Conservation (phyloP, 2,329 filamentous ascomycete genomes). For the Fusarium oligoseptatum region DNA sequence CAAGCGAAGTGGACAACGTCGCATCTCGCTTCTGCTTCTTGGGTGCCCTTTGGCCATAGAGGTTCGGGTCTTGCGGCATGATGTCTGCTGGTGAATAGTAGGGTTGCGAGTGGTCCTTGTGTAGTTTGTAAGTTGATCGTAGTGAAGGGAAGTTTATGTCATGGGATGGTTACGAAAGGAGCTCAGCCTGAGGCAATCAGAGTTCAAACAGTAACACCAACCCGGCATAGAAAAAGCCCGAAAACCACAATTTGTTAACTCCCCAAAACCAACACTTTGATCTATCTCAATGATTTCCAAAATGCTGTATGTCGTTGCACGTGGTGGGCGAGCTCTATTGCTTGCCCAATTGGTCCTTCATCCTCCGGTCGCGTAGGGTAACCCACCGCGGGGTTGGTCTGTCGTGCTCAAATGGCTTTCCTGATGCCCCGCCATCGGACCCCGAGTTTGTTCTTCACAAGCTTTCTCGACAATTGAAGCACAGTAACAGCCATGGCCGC, state of each 20-base stretch:
- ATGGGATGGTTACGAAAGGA: background rate
- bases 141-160: slow-evolving; percentile 4
- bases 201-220: background rate
- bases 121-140: slow-evolving; percentile 4
- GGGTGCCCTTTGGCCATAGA: slow-evolving; percentile 81
- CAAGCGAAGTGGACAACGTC: slow-evolving; percentile 78
- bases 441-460: slow-evolving; percentile 46
- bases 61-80: slow-evolving; percentile 75
- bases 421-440: slow-evolving; percentile 54
- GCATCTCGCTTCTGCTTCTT: slow-evolving; percentile 80
- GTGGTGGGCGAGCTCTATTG: slow-evolving; percentile 27
- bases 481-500: slow-evolving; percentile 55
- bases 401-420: slow-evolving; percentile 36
- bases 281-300: background rate
- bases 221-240: background rate
- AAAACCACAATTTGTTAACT: background rate
- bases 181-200: slow-evolving; percentile 45
- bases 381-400: slow-evolving; percentile 45
- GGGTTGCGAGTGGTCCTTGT: background rate
- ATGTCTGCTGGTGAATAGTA: slow-evolving; percentile 9
- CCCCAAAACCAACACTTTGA: background rate
- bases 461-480: slow-evolving; percentile 28
- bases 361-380: slow-evolving; percentile 41
- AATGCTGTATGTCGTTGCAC: background rate
- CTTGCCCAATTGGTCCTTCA: slow-evolving; percentile 30